Conservation (phyloP, 176 grass and related monocot genomes). For the Tuctoria greenei region DNA sequence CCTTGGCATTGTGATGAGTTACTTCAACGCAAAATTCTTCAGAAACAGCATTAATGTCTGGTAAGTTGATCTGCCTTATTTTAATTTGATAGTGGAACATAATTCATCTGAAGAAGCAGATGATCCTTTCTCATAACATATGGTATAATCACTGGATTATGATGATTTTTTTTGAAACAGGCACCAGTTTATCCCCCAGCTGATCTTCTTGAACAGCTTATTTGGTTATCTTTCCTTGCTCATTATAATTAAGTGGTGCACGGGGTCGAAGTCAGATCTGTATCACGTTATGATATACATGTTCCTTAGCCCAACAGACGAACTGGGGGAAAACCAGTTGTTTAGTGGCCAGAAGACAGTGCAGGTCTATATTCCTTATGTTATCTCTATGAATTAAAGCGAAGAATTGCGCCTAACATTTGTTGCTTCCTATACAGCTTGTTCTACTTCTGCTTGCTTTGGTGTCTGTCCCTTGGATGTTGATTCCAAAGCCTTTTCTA, state of each 20-base stretch:
- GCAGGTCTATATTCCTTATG: constrained; percentile 55
- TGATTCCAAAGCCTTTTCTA: constrained; percentile 86
- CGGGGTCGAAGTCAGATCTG: constrained; percentile 77
- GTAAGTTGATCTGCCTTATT: constrained; percentile 46
- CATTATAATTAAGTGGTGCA: constrained; percentile 93
- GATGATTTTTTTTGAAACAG: constrained; percentile 45
- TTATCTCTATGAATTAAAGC: background rate
- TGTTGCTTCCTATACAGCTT: constrained; percentile 40
- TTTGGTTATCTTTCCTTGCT: constrained; percentile 93
- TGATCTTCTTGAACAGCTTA: constrained; percentile 93
- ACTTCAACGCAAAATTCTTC: constrained; percentile 89
- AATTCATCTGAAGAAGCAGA: background rate
- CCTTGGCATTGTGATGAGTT: constrained; percentile 89
- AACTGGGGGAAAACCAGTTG: constrained; percentile 88
- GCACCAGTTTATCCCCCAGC: constrained; percentile 79
- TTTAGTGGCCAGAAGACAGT: constrained; percentile 83
- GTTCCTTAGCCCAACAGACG: constrained; percentile 90
- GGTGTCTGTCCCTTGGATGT: constrained; percentile 90
- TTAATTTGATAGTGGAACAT: constrained; percentile 11
- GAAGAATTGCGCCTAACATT: constrained; percentile 11
- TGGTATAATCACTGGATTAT: constrained; percentile 17
- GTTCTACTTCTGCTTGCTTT: constrained; percentile 77
- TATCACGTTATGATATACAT: constrained; percentile 99
- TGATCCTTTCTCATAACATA: constrained; percentile 8
- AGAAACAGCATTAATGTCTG: constrained; percentile 70